Evolutionary conservation across 495 filamentous ascomycete species (phyloP).

Genomic region (Neurospora sp.): DNA sequence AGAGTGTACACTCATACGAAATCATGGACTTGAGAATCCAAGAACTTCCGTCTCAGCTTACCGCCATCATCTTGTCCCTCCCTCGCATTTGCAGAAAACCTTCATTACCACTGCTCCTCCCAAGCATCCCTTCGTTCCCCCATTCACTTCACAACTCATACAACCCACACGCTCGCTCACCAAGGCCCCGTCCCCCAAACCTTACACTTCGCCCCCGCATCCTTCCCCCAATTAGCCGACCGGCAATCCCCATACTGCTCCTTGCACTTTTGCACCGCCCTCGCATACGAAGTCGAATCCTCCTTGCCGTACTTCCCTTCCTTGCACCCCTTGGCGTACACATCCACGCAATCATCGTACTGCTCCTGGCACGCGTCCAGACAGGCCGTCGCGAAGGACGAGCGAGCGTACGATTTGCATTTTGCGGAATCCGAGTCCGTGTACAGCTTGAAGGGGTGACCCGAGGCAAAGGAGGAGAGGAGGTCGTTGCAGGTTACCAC

Average conservation of each 20-base stretch:
- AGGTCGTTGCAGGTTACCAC: constrained; percentile 43
- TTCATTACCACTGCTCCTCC: not conserved
- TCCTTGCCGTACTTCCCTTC: constrained; percentile 22
- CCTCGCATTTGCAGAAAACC: not conserved
- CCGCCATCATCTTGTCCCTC: not conserved
- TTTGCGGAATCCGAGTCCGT: constrained; percentile 19
- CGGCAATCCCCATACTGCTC: constrained; percentile 2
- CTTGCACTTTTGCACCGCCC: constrained; percentile 8
- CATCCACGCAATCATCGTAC: constrained; percentile 33
- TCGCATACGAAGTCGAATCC: not conserved
- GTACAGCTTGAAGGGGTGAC: constrained; percentile 39
- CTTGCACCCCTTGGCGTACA: constrained; percentile 36
- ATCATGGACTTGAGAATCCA: not conserved
- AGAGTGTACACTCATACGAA: not conserved
- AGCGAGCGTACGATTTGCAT: constrained; percentile 29
- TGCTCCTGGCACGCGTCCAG: constrained; percentile 39
- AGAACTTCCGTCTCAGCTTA: not conserved
- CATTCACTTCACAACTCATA: not conserved
- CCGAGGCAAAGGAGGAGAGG: not conserved
- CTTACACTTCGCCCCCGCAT: constrained; percentile 14
- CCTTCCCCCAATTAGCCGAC: constrained; percentile 4
- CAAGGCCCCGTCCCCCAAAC: constrained; percentile 6
- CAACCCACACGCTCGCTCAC: not conserved
- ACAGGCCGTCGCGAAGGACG: constrained; percentile 24
- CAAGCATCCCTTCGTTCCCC: not conserved